Evolutionary conservation across 257 asterid species (phyloP).

Genomic region (Nicotiana noctiflora): DNA sequence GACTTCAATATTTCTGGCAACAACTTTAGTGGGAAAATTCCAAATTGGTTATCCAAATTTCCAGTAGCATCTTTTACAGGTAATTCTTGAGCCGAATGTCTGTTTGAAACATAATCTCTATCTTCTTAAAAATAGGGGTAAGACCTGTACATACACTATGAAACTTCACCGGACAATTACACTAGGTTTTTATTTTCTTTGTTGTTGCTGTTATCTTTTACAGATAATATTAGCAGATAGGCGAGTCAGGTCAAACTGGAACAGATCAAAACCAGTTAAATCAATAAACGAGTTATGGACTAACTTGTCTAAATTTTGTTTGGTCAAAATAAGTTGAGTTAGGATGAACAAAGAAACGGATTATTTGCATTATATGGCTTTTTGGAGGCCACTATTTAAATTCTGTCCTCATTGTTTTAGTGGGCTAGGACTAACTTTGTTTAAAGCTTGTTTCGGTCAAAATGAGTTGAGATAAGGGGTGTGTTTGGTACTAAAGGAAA

Average conservation of each 20-base stretch:
- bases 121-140: too few species aligned
- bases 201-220: not conserved
- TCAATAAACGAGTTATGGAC: not conserved
- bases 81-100: not conserved
- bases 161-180: too few species aligned
- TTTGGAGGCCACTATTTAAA: not conserved
- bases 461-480: too few species aligned
- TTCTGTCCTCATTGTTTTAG: not conserved
- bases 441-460: too few species aligned
- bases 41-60: constrained; percentile 23
- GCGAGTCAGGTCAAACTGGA: not conserved
- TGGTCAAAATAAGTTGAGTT: too few species aligned
- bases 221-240: not conserved
- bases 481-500: too few species aligned
- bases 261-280: not conserved
- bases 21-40: constrained; percentile 21
- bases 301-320: not conserved
- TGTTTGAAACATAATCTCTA: fast-evolving
- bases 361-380: not conserved
- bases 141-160: fast-evolving
- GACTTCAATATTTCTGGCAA: constrained; percentile 26
- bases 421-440: not conserved
- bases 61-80: constrained; percentile 23
- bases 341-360: too few species aligned
- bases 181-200: too few species aligned